Evolutionary conservation across 495 filamentous ascomycete species (phyloP).

Genomic region (Chlorociboria aeruginascens): DNA sequence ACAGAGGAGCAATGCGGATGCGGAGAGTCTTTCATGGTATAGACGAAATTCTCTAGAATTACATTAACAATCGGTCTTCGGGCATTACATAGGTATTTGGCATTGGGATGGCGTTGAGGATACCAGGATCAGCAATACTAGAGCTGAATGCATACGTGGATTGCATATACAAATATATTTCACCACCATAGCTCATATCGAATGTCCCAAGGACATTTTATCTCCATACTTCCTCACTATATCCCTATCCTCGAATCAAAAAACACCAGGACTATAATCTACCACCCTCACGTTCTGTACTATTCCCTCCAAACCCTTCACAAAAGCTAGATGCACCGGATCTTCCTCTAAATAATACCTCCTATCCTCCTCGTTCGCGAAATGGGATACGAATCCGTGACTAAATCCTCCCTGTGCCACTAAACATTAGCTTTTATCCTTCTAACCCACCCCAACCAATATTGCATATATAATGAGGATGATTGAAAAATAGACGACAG

Average conservation of each 20-base stretch:
- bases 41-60: not conserved
- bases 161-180: not conserved
- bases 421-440: too few relatives aligned
- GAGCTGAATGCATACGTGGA: slow-evolving; percentile 3
- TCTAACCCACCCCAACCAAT: not conserved
- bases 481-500: not conserved
- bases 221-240: not conserved
- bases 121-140: slow-evolving; percentile 14
- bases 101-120: slow-evolving; percentile 17
- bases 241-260: slow-evolving; percentile 6
- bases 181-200: not conserved
- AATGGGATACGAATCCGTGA: slow-evolving; percentile 52
- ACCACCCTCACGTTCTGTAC: slow-evolving; percentile 31
- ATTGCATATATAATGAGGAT: not conserved
- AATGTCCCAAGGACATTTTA: not conserved
- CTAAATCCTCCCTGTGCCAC: slow-evolving; percentile 21
- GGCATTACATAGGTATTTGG: slow-evolving; percentile 15
- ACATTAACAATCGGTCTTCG: not conserved
- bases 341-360: slow-evolving; percentile 44
- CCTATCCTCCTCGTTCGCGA: slow-evolving; percentile 42
- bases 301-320: slow-evolving; percentile 22
- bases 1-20: slow-evolving; percentile 95
- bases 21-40: slow-evolving; percentile 93
- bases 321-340: slow-evolving; percentile 35
- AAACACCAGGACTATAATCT: slow-evolving; percentile 30